A percentile compares a stretch with the other conserved stretches of the same genome.
Conservation (phyloP, 805 yeast genomes). For the Hanseniaspora valbyensis region DNA sequence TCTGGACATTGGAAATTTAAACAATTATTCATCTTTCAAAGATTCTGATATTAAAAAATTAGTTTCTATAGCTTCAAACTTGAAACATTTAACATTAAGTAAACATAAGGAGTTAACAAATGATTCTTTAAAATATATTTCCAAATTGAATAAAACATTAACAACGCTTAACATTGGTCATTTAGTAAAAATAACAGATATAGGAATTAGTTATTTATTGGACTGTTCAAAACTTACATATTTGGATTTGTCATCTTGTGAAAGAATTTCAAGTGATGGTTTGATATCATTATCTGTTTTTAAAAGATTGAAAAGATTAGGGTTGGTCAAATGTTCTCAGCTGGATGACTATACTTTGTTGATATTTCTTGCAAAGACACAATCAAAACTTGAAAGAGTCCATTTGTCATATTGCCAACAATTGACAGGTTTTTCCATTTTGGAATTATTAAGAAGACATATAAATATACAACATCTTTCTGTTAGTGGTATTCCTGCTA, state of each 20-base stretch:
- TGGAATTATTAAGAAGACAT: conserved; percentile 10
- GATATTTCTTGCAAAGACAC: conserved; percentile 2
- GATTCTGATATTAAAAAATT: neutral
- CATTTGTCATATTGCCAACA: conserved; percentile 11
- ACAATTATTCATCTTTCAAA: conserved; percentile 1
- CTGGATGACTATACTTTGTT: conserved; percentile 6
- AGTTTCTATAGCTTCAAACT: conserved; percentile 3
- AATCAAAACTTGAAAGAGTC: conserved; percentile 6
- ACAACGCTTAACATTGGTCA: conserved; percentile 12
- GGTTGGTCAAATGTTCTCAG: conserved; percentile 9
- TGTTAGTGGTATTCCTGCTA: conserved; percentile 9
- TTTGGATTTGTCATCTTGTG: conserved; percentile 11
- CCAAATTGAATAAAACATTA: neutral
- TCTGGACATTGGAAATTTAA: conserved; percentile 3
- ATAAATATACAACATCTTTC: conserved; percentile 9
- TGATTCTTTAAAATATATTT: neutral
- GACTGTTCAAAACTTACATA: conserved; percentile 2
- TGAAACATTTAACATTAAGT: conserved; percentile 4
- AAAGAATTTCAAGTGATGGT: neutral
- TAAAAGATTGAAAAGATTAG: conserved; percentile 9
- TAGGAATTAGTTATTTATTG: neutral
- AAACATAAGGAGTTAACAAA: conserved; percentile 6
- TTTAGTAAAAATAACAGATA: neutral
- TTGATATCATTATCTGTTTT: neutral
- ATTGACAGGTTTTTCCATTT: conserved; percentile 5